phyloP scores from a whole-genome alignment of 805 yeast species.

The Middelhovenomyces tepae region DNA sequence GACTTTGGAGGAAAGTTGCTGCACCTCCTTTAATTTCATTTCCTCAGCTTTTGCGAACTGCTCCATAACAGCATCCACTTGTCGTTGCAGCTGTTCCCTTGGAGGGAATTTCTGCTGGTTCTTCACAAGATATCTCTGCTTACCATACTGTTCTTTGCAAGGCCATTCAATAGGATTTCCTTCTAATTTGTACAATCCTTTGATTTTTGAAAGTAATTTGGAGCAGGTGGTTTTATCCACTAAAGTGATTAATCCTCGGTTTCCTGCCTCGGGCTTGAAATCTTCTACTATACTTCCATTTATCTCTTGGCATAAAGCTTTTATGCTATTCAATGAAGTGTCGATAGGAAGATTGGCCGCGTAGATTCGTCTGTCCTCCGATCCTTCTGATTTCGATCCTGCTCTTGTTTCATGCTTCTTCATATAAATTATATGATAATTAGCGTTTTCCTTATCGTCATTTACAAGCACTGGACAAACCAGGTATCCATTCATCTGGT shows the following conservation, averaged over 20 bases:
- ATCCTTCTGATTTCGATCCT: slow-evolving; percentile 4
- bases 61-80: slow-evolving; percentile 52
- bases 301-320: slow-evolving; percentile 43
- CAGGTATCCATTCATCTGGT: slow-evolving; percentile 18
- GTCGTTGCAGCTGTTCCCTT: slow-evolving; percentile 41
- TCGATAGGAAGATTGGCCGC: slow-evolving; percentile 66
- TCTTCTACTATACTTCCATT: slow-evolving; percentile 35
- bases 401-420: slow-evolving; percentile 13
- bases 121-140: slow-evolving; percentile 31
- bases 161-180: slow-evolving; percentile 22
- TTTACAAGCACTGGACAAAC: slow-evolving; percentile 16
- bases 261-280: slow-evolving; percentile 21
- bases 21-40: slow-evolving; percentile 26
- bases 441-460: slow-evolving; percentile 4
- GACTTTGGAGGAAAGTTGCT: slow-evolving; percentile 39
- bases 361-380: slow-evolving; percentile 51
- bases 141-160: slow-evolving; percentile 34
- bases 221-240: slow-evolving; percentile 61
- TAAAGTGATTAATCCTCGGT: slow-evolving; percentile 58
- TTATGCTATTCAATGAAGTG: slow-evolving; percentile 44
- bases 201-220: slow-evolving; percentile 56
- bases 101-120: slow-evolving; percentile 30
- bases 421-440: slow-evolving; percentile 15
- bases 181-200: slow-evolving; percentile 33
- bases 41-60: slow-evolving; percentile 66